Evolutionary conservation across 148 eudicot genomes (phyloP), one percentile per base, ranked within the genome.

Genomic region (Cornus suecica): DNA sequence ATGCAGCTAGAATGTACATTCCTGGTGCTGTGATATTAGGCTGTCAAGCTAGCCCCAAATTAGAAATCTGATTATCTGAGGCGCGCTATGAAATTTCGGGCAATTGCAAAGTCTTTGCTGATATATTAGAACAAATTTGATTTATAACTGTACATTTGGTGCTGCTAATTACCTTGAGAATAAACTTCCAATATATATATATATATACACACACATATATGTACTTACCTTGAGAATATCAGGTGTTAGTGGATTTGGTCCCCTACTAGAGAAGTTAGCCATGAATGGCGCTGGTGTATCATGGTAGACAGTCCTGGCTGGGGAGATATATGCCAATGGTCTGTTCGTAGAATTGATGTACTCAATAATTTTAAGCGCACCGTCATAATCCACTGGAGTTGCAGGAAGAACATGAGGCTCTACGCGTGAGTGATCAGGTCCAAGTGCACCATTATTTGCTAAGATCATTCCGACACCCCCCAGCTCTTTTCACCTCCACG

Each of bases 21-120:
- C 96, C 97, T 22, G 97, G 97, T 4, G 93, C 97, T 5, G 97
- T 89, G 23, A 89, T 91, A 79, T 93, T 96, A 10, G 98, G 98
- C 96, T 92, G 85, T 72, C 72, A 6, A 34, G 18, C 26, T 26
- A 69, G 6, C 37, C 29, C 26, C 70, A 4, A 3, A 58, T 14
- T 29, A 63, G 2, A 62, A 45, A 66, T 41, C 15, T 18, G 61
- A 58, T 24, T 2, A 45, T 32, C 2, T 32, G 5, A n/a, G n/a
- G n/a, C n/a, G n/a, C n/a, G n/a, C n/a, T n/a, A n/a, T n/a, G n/a
- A n/a, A n/a, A n/a, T n/a, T n/a, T n/a, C n/a, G n/a, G n/a, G n/a
- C n/a, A n/a, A n/a, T n/a, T n/a, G n/a, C 54, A n/a, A n/a, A n/a
- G n/a, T n/a, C n/a, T n/a, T n/a, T n/a, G n/a, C n/a, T n/a, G n/a